phyloP scores from a whole-genome alignment of 2,329 filamentous ascomycete genomes.

The Pseudocercospora pini-densiflorae region DNA sequence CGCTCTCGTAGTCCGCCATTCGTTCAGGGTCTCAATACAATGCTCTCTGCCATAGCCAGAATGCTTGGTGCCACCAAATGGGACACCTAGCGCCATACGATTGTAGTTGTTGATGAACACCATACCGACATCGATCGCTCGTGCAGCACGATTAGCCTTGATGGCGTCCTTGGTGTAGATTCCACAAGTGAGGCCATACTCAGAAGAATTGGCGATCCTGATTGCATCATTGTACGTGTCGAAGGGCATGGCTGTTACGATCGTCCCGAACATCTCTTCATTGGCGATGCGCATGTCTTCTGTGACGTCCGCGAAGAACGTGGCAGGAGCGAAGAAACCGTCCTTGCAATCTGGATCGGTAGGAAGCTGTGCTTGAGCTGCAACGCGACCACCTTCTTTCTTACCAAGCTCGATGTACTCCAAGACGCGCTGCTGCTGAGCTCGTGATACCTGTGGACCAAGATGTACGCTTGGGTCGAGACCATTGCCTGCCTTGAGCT shows the following conservation, averaged over 20 bases:
- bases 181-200: slow-evolving; percentile 71
- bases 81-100: slow-evolving; percentile 16
- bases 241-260: slow-evolving; percentile 45
- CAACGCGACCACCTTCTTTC: slow-evolving; percentile 21
- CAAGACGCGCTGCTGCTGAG: slow-evolving; percentile 60
- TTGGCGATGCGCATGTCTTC: slow-evolving; percentile 30
- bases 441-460: slow-evolving; percentile 70
- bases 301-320: slow-evolving; percentile 28
- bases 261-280: slow-evolving; percentile 52
- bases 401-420: slow-evolving; percentile 57
- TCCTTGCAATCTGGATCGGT: slow-evolving; percentile 22
- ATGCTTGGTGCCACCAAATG: slow-evolving; percentile 20
- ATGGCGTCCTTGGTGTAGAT: slow-evolving; percentile 74
- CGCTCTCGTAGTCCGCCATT: slow-evolving; percentile 6
- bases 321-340: slow-evolving; percentile 29
- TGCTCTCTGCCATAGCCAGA: slow-evolving; percentile 23
- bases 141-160: slow-evolving; percentile 71
- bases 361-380: slow-evolving; percentile 18
- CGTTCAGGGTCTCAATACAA: slow-evolving; percentile 12
- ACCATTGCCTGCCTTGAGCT: slow-evolving; percentile 65
- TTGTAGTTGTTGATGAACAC: slow-evolving; percentile 24
- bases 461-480: slow-evolving; percentile 70
- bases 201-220: slow-evolving; percentile 75
- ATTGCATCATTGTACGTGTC: slow-evolving; percentile 71
- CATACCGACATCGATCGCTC: slow-evolving; percentile 55